Evolutionary conservation across 108 stramenopile genomes (phyloP).

Genomic region (Parietichytrium sp.): DNA sequence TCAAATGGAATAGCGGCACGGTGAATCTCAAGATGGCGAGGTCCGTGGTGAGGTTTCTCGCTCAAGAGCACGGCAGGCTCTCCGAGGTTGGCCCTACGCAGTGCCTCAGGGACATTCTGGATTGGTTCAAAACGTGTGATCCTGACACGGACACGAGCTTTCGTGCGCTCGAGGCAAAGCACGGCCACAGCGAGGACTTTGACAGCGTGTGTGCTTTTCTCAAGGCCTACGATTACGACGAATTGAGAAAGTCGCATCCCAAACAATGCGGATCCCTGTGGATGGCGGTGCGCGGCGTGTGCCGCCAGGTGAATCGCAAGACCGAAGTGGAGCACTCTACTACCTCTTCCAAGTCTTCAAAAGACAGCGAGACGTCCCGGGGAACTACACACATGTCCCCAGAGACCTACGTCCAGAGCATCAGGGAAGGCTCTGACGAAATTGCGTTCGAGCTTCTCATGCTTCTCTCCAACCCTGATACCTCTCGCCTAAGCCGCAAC

Average conservation of each 20-base stretch:
- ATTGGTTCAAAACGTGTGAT: not conserved
- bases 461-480: not conserved
- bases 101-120: constrained; percentile 16
- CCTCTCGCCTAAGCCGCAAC: not conserved
- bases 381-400: too few species aligned
- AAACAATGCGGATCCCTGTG: constrained; percentile 22
- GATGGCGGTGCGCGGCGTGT: constrained; percentile 32
- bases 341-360: not conserved
- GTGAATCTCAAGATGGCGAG: constrained; percentile 34
- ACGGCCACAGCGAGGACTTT: not conserved
- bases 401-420: not conserved
- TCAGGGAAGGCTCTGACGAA: constrained; percentile 24
- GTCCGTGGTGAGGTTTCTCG: not conserved
- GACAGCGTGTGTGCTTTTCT: constrained; percentile 19
- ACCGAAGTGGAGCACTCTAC: not conserved
- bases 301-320: not conserved
- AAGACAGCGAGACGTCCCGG: too few species aligned
- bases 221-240: constrained; percentile 2
- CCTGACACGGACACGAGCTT: not conserved
- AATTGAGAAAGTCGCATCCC: not conserved
- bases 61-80: not conserved
- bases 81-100: constrained; percentile 28
- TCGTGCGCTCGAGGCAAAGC: not conserved
- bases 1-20: constrained; percentile 6
- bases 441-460: constrained; percentile 5